Base-by-base conservation (phyloP, 257 asterid species). In the Cruciata laevipes region DNA sequence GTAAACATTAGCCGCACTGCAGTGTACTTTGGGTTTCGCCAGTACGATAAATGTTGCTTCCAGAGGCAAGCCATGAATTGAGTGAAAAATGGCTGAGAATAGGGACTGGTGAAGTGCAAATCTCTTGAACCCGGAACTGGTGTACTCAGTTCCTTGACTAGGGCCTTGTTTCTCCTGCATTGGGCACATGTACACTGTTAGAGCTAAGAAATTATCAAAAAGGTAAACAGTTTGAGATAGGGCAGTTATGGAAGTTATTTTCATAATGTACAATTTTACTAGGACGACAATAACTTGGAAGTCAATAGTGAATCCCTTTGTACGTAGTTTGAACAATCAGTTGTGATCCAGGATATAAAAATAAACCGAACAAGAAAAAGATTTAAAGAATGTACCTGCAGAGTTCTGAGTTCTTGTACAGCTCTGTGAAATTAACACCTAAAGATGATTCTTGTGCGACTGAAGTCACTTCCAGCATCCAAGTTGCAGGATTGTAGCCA, bases 401-500 rank as follows among this genome's bases (percentile, higher is more conserved):
- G 47, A 87, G 81, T 52, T 85, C 88, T 1, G 98, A 89, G 74
- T 73, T 83, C 67, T 67, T 87, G 82, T 91, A 91, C 12, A 79
- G 7, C 51, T 87, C 88, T 7, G 87, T 68, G 72, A 91, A 89
- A 62, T 82, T 73, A 58, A 87, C 62, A 3, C 86, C 92, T 6
- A 80, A 79, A 59, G 75, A 75, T 67, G 78, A 78, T 78, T 89
- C 96, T 78, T 87, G 89, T n/a, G 80, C 67, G 52, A 78, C 18
- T 7, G 95, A 78, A 75, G 92, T 84, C 25, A 87, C 76, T 53
- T 91, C 98, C 68, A 91, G 70, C 98, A 91, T 91, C 96, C 98
- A 91, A 2, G 98, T 87, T 1, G 98, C 96, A 14, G 96, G 98
- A 71, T 91, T 91, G 58, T 87, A 84, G n/a, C 94, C 89, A 13